Evolutionary conservation across 768 basidiomycete species (phyloP).

Genomic region (Russula lepida): DNA sequence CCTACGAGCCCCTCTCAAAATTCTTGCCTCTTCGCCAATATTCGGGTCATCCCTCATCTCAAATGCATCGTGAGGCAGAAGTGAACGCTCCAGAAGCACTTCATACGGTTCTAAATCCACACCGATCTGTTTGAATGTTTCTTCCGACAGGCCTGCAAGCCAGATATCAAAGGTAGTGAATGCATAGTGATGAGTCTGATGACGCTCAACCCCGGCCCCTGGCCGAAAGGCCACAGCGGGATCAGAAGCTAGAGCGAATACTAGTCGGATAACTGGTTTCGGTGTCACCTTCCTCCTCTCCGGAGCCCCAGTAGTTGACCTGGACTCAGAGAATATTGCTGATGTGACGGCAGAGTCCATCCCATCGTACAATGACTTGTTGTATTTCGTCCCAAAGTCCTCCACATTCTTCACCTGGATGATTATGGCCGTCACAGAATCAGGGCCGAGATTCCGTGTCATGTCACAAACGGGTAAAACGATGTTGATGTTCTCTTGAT

Average conservation of each 20-base stretch:
- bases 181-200: no score
- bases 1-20: no score
- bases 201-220: no score
- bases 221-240: neutral
- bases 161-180: neutral
- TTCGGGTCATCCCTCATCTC: no score
- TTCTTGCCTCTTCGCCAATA: no score
- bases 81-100: no score
- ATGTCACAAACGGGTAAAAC: neutral
- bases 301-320: no score
- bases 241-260: neutral
- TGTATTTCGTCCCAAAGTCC: fast-evolving
- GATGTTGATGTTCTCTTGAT: neutral
- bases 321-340: neutral
- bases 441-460: neutral
- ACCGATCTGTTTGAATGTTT: neutral
- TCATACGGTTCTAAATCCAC: no score
- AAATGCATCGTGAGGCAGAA: no score
- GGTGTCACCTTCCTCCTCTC: neutral
- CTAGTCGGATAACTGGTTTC: neutral
- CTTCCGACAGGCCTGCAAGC: neutral
- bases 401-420: neutral
- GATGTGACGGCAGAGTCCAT: neutral
- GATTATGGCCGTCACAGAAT: neutral
- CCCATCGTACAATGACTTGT: neutral